Conservation (phyloP, 2,329 filamentous ascomycete genomes). For the Colletotrichum graminicola region DNA sequence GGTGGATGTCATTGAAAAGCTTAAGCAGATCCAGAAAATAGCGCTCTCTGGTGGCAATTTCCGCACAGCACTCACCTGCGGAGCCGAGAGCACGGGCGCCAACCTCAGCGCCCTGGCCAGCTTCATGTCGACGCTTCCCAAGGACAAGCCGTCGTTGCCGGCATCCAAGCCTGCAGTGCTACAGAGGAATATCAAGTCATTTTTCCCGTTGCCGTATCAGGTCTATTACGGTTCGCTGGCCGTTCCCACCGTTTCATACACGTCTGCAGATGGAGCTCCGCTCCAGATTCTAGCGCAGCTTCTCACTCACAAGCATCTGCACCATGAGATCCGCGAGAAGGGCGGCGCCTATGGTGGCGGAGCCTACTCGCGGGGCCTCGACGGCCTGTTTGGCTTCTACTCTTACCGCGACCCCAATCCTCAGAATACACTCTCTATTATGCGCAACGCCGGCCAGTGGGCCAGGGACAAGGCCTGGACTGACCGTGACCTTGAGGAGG, state of each 20-base stretch:
- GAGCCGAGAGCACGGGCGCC: constrained; percentile 74
- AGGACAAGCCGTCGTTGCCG: constrained; percentile 51
- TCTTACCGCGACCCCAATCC: constrained; percentile 98
- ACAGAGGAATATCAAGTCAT: constrained; percentile 74
- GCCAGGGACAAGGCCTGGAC: constrained; percentile 86
- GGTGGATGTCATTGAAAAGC: constrained; percentile 80
- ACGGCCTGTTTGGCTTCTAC: constrained; percentile 93
- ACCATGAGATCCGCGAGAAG: constrained; percentile 98
- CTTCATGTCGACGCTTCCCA: constrained; percentile 76
- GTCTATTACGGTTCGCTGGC: constrained; percentile 93
- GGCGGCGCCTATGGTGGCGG: constrained; percentile 96
- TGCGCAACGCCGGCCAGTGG: constrained; percentile 85
- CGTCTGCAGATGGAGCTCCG: constrained; percentile 78
- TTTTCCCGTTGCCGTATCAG: constrained; percentile 96
- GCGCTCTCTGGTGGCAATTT: constrained; percentile 78
- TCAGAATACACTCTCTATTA: constrained; percentile 86
- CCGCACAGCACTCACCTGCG: constrained; percentile 88
- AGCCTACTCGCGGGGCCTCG: constrained; percentile 82
- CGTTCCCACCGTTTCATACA: constrained; percentile 86
- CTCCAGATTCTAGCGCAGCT: constrained; percentile 92
- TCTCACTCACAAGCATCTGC: constrained; percentile 94
- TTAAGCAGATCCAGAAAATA: constrained; percentile 86
- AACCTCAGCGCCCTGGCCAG: constrained; percentile 79
- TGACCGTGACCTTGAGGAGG: constrained; percentile 89
- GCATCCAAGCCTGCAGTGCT: constrained; percentile 50